Evolutionary conservation across 2,329 filamentous ascomycete genomes (phyloP), one percentile per base, ranked within the genome.

Genomic region (Waltergamsia citrina): DNA sequence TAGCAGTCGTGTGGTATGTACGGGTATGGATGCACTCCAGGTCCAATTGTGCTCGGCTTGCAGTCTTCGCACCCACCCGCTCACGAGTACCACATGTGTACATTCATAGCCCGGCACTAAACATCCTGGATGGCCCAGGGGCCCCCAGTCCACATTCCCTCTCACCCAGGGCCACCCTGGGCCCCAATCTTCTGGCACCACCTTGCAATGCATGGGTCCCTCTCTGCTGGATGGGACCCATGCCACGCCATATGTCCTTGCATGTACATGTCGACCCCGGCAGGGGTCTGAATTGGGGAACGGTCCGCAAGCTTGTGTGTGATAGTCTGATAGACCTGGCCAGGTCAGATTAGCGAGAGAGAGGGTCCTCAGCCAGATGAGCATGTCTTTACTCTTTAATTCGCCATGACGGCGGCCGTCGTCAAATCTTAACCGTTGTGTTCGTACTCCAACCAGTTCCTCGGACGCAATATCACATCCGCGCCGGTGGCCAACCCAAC

Each of bases 101-200:
- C n/a, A n/a, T n/a, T n/a, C 31, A 23, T 33, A 33, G 31, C 21
- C 31, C 26, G 31, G 15, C 31, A 33, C 31, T 16, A 29, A 6
- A 14, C 4, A 35, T 30, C 33, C 33, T 35, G 29, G 33, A 16
- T 14, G 12, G 17, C 14, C 22, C 23, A 25, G 9, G 8, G 9
- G 30, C 25, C 33, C n/a, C 33, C 26, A 22, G 33, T 20, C 24
- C 10, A 12, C 33, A 35, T 28, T 16, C 32, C 18, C 8, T 29
- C 20, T 30, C 7, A 21, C 11, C 17, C n/a, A n/a, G n/a, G n/a
- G 11, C 30, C 30, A 23, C 12, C 33, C 21, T 24, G 31, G 16
- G 17, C 31, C 21, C 31, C 21, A 33, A 33, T 33, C 31, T 33
- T 14, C 31, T 33, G 19, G 31, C 21, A 25, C 30, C 31, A 21